Base-by-base conservation (phyloP, 2,329 filamentous ascomycete species). In the Epichloe gansuensis region DNA sequence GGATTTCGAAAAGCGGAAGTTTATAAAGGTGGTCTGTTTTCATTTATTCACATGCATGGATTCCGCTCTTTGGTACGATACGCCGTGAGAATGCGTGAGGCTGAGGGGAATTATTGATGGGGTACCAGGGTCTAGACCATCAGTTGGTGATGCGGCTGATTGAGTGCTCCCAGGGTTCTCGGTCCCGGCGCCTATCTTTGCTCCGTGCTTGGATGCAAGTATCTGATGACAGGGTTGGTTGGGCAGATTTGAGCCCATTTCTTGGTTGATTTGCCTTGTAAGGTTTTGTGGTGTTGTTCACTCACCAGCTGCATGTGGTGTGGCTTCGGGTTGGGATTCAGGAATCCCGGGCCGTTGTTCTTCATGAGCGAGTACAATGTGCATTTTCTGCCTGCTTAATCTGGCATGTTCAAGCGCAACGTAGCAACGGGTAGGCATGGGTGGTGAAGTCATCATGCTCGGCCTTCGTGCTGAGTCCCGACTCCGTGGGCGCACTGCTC, bases 91-190 rank as follows among this genome's bases (percentile, higher is more conserved):
- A 50, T 49, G 35, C 27, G 44, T 53, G 48, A 50, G 51, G 53
- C 53, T 55, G 51, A 51, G 44, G 41, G 12, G 23, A 13, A 36
- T 39, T 51, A 53, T 47, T 47, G 51, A 40, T 40, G 12, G 11
- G 15, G 39, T 53, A 23, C 49, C 49, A 49, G 27, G 47, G 47
- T 50, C 51, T 47, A 47, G 47, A 53, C 47, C 51, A 8, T 21
- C 8, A 13, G 3, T 12, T 12, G 31, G 31, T 25, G 27, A 35
- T 50, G 41, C 47, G 42, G 47, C 42, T 47, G 47, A 35, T n/a
- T 15, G 17, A 38, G 34, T 21, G 50, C 23, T 15, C 23, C 17
- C 25, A 12, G n/a, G 17, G 38, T 39, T 15, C 23, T 38, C 5
- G 7, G 21, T 4, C 5, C 35, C 25, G 21, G 13, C 4, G 38